Evolutionary conservation across 2,329 filamentous ascomycete genomes (phyloP).

Genomic region (Cladosporium colombiae): DNA sequence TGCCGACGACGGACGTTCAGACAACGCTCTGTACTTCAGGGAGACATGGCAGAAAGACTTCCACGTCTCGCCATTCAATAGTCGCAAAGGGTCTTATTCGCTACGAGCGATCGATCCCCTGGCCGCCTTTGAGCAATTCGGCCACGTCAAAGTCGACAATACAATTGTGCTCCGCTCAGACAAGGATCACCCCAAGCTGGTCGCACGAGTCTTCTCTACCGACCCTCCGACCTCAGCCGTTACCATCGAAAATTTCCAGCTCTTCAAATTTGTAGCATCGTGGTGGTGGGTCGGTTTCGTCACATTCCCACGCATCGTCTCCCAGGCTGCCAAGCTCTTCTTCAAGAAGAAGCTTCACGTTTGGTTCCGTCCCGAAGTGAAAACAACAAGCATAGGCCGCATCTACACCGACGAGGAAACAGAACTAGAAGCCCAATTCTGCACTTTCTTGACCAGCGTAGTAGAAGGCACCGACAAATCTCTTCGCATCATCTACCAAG

Average conservation of each 20-base stretch:
- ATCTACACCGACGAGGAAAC: constrained; percentile 54
- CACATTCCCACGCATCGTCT: constrained; percentile 66
- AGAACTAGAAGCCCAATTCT: constrained; percentile 42
- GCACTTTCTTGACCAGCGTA: constrained; percentile 45
- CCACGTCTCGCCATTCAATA: constrained; percentile 75
- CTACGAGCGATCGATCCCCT: constrained; percentile 51
- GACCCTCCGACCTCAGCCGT: constrained; percentile 54
- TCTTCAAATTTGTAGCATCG: constrained; percentile 31
- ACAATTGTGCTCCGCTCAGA: constrained; percentile 64
- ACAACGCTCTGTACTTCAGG: constrained; percentile 43
- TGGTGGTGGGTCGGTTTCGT: constrained; percentile 71
- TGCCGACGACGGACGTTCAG: constrained; percentile 3
- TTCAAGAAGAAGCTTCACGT: constrained; percentile 60
- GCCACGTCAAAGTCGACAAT: constrained; percentile 51
- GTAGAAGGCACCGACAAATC: constrained; percentile 50
- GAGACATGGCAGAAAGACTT: constrained; percentile 69
- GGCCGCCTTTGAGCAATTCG: constrained; percentile 31
- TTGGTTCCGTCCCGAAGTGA: constrained; percentile 66
- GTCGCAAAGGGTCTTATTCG: constrained; percentile 50
- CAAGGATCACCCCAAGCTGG: constrained; percentile 61
- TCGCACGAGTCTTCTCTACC: constrained; percentile 61
- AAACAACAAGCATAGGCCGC: constrained; percentile 57
- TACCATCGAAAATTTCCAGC: constrained; percentile 42
- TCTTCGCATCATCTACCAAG: constrained; percentile 56
- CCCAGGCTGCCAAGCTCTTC: constrained; percentile 60